phyloP scores from a whole-genome alignment of 1,284 basidiomycete genomes.

The Xanthoconium separans region DNA sequence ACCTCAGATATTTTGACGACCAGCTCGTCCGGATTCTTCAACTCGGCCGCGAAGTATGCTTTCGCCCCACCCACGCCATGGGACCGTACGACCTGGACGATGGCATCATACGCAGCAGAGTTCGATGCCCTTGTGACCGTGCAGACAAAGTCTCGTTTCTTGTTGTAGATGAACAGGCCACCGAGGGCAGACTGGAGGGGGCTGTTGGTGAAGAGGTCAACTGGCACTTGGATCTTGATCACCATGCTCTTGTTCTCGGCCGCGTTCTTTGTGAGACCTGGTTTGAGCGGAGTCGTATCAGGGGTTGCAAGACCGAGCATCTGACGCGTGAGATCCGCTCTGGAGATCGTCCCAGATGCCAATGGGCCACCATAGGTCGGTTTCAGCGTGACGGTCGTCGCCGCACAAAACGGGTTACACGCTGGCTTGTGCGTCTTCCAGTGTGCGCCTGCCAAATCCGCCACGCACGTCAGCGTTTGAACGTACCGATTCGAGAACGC shows the following conservation, averaged over 20 bases:
- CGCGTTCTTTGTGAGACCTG: conserved; percentile 14
- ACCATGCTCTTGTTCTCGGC: conserved; percentile 41
- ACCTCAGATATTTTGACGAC: conserved; percentile 50
- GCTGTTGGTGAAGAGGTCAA: conserved; percentile 4
- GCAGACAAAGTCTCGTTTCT: conserved; percentile 52
- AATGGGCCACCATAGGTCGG: conserved; percentile 37
- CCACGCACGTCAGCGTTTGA: neutral
- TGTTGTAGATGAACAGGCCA: conserved; percentile 47
- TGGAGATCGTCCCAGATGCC: conserved; percentile 29
- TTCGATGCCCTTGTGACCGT: conserved; percentile 35
- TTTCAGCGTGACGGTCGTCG: conserved; percentile 45
- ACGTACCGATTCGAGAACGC: neutral
- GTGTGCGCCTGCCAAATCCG: conserved; percentile 35
- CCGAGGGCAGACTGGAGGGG: conserved; percentile 13
- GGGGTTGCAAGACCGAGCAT: conserved; percentile 32
- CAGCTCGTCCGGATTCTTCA: conserved; percentile 45
- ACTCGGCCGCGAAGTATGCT: conserved; percentile 55
- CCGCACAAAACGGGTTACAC: conserved; percentile 44
- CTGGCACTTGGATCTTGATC: conserved; percentile 54
- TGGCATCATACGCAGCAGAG: conserved; percentile 38
- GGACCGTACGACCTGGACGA: conserved; percentile 37
- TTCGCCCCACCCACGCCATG: conserved; percentile 48
- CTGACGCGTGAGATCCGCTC: conserved; percentile 34
- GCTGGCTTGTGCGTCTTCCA: conserved; percentile 49
- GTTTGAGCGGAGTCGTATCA: conserved; percentile 4